Base-by-base conservation (phyloP, 73 alveolate genomes). In the Paramecium bursaria region DNA sequence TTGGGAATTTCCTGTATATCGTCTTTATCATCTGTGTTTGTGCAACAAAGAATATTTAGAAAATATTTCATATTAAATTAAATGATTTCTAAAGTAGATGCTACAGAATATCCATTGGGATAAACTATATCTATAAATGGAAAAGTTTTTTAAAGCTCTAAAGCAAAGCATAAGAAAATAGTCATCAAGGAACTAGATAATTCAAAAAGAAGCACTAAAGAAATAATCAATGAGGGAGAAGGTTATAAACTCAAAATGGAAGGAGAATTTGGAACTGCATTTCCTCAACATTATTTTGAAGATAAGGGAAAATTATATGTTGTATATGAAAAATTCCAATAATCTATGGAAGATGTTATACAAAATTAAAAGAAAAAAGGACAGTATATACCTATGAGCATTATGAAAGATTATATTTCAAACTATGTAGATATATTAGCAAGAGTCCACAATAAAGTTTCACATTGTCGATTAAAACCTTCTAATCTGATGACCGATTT, bases 241-340 rank as follows among this genome's bases (percentile, higher is more conserved):
- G 33, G 23, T 4, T 25, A 39, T 42, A 67, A 67, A 42, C 19
- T 67, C 10, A 7, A 47, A 15, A 39, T 67, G 22, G 26, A 42
- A 9, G 44, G 21, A 27, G 15, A 53, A 67, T n/a, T n/a, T n/a
- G 82, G 82, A 4, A 3, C 44, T 7, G 33, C 33, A 4, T 31
- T 67, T 42, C 82, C 82, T 14, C 60, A 67, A 67, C 22, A 47
- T 9, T 67, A 67, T 67, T 67, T 53, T 53, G 82, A 35, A 19
- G 82, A 67, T n/a, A 67, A 67, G 31, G 4, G 44, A 17, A 47
- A 22, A 4, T 0, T 67, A 26, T 67, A 25, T 67, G 15, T 67
- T 6, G 46, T 67, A 17, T 67, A 67, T 67, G 35, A 67, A 25
- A 67, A 67, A 42, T 67, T 67, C 44, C 22, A 42, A 67, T 13